Evolutionary conservation across 2,329 filamentous ascomycete species (phyloP).

Genomic region (Paecilomyces formosus): DNA sequence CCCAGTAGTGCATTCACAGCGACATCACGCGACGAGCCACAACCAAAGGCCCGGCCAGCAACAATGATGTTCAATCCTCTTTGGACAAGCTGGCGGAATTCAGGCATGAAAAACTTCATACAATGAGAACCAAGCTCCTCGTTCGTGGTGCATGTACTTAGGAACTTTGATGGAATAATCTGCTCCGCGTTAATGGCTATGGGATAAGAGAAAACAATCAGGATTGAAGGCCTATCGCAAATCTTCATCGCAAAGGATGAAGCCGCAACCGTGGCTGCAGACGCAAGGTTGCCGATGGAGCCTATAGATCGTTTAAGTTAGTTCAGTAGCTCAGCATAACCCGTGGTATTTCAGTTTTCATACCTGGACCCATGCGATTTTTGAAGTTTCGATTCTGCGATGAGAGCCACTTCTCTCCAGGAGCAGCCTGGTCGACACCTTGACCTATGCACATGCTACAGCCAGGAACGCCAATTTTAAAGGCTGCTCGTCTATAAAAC

Average conservation of each 20-base stretch:
- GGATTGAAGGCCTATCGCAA: constrained; percentile 22
- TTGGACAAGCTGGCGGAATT: constrained; percentile 31
- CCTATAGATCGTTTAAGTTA: constrained; percentile 14
- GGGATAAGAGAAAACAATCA: not conserved
- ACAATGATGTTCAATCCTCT: constrained; percentile 35
- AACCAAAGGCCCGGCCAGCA: constrained; percentile 40
- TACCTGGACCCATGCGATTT: constrained; percentile 39
- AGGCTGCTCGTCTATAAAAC: constrained; percentile 35
- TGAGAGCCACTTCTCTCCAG: constrained; percentile 38
- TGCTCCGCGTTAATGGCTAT: constrained; percentile 6
- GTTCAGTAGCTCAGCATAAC: not conserved
- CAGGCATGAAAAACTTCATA: constrained; percentile 33
- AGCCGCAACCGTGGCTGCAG: constrained; percentile 41
- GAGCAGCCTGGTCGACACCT: constrained; percentile 31
- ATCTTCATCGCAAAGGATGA: constrained; percentile 40
- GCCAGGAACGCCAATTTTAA: constrained; percentile 34
- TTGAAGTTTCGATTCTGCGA: constrained; percentile 42
- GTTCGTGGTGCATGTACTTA: constrained; percentile 21
- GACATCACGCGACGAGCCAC: constrained; percentile 39
- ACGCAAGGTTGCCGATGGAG: constrained; percentile 38
- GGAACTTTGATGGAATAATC: constrained; percentile 34
- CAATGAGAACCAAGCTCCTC: constrained; percentile 33
- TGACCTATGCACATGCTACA: constrained; percentile 42
- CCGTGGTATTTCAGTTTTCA: not conserved
- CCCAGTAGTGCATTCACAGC: constrained; percentile 36